phyloP scores from a whole-genome alignment of 2,329 filamentous ascomycete genomes.

The Escovopsis weberi region DNA sequence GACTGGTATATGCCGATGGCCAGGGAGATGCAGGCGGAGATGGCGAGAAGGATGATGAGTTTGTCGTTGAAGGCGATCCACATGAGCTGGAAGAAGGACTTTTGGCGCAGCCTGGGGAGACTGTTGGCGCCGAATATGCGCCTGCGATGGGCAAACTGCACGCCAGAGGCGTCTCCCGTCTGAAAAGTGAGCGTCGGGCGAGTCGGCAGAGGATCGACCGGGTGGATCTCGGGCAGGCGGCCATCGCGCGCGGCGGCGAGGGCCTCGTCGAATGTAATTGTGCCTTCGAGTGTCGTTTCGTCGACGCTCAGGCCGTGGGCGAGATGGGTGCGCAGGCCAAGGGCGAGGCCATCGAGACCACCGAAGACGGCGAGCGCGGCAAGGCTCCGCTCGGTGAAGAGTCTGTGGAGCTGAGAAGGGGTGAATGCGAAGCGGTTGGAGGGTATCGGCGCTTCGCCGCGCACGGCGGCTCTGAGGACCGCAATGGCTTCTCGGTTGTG shows the following conservation, averaged over 20 bases:
- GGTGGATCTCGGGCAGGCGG: constrained; percentile 13
- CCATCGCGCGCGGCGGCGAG: constrained; percentile 20
- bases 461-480: constrained; percentile 11
- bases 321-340: constrained; percentile 34
- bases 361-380: constrained; percentile 35
- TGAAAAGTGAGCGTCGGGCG: constrained; percentile 15
- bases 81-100: constrained; percentile 49
- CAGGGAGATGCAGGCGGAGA: constrained; percentile 59
- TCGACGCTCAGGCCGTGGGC: constrained; percentile 34
- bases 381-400: constrained; percentile 35
- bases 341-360: constrained; percentile 36
- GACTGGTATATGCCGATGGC: constrained; percentile 63
- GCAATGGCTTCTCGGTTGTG: neutral
- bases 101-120: constrained; percentile 44
- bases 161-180: constrained; percentile 11
- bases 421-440: constrained; percentile 38
- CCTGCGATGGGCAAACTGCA: constrained; percentile 40
- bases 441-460: constrained; percentile 12
- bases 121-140: constrained; percentile 54
- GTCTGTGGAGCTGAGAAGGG: constrained; percentile 37
- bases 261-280: constrained; percentile 35
- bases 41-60: constrained; percentile 55
- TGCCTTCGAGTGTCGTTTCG: constrained; percentile 30
- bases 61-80: constrained; percentile 81
- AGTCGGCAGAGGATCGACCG: constrained; percentile 7